Conservation (phyloP, 2,329 filamentous ascomycete species). For the Monilinia polystroma region DNA sequence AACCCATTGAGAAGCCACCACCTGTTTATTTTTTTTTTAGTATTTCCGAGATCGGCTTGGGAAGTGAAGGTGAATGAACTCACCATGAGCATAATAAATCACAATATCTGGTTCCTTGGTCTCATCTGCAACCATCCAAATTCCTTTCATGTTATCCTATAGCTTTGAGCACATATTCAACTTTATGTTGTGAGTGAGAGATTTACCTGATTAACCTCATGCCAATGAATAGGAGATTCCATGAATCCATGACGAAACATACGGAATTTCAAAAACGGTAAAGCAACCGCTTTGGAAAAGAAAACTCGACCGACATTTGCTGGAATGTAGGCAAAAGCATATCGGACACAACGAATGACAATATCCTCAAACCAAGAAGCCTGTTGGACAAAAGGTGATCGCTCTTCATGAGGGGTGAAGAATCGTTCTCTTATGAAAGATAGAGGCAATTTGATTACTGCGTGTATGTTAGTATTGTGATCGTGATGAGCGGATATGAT, state of each 20-base stretch:
- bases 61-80: conserved; percentile 28
- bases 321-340: conserved; percentile 72
- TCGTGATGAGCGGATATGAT: neutral
- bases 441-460: conserved; percentile 59
- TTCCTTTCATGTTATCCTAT: conserved; percentile 55
- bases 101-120: conserved; percentile 67
- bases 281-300: conserved; percentile 69
- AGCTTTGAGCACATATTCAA: conserved; percentile 12
- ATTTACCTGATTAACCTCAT: conserved; percentile 53
- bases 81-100: conserved; percentile 80
- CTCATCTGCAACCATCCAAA: conserved; percentile 68
- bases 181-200: neutral
- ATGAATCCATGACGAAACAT: conserved; percentile 71
- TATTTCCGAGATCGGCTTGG: neutral
- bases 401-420: conserved; percentile 46
- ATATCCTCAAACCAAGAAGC: conserved; percentile 75
- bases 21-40: conserved; percentile 46
- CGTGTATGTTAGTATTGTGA: conserved; percentile 26
- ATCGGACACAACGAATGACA: conserved; percentile 74
- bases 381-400: conserved; percentile 63
- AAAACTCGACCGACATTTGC: conserved; percentile 70
- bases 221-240: conserved; percentile 62
- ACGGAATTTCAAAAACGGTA: conserved; percentile 73
- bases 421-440: conserved; percentile 59
- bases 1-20: conserved; percentile 82